These are phyloP conservation scores for Nepenthes mirabilis DNA, from an alignment of 148 eudicot genomes.

Conservation along the genomic window DNA sequence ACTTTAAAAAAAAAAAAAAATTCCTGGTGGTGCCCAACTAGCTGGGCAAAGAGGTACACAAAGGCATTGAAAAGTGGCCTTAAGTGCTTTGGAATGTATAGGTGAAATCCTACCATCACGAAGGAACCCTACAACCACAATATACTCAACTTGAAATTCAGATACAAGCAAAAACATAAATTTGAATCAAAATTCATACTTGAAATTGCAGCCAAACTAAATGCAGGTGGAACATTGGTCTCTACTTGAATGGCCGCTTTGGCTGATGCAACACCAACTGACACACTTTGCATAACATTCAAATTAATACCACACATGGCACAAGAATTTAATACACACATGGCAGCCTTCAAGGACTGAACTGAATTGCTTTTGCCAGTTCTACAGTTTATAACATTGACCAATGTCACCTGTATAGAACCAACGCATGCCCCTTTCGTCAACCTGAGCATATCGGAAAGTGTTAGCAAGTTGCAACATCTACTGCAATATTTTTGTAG, in stretches of 20 bases:
- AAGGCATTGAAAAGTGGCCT: no score
- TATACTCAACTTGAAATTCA: neutral
- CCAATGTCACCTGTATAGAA: slow-evolving; percentile 92
- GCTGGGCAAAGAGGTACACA: no score
- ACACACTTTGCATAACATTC: slow-evolving; percentile 69
- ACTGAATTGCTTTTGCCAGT: no score
- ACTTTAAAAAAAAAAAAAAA: no score
- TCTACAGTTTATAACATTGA: no score
- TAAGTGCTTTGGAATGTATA: neutral
- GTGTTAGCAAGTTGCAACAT: neutral
- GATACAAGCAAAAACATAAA: slow-evolving; percentile 1
- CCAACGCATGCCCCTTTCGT: slow-evolving; percentile 84
- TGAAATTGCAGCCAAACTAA: slow-evolving; percentile 39
- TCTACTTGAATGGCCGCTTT: slow-evolving; percentile 67
- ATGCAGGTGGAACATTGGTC: slow-evolving; percentile 53
- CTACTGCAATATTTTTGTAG: neutral
- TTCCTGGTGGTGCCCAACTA: no score
- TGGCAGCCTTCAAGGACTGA: no score
- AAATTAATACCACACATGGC: no score
- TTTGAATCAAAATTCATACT: slow-evolving; percentile 23
- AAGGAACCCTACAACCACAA: neutral
- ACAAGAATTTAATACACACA: no score
- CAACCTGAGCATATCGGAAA: slow-evolving; percentile 34
- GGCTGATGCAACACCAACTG: slow-evolving; percentile 90
- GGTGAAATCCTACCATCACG: neutral